These are phyloP conservation scores for Penicillium concentricum DNA, from an alignment of 2,329 filamentous ascomycete species.

Conservation along the genomic window DNA sequence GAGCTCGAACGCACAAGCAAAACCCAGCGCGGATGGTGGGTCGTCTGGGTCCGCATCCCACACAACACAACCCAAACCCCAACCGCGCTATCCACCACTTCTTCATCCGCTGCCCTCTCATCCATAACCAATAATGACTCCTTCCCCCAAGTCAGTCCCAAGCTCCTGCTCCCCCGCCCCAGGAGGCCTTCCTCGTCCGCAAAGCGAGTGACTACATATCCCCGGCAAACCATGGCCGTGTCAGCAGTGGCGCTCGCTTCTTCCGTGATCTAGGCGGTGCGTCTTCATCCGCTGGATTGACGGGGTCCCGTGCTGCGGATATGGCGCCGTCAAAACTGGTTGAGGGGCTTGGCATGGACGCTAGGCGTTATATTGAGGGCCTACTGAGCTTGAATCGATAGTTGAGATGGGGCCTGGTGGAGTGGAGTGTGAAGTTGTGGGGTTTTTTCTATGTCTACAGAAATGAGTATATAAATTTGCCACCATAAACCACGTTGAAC, in stretches of 20 bases:
- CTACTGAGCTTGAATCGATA: constrained; percentile 44
- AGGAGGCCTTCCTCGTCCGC: constrained; percentile 49
- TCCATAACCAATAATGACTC: constrained; percentile 4
- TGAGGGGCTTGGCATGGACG: constrained; percentile 49
- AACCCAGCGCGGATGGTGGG: constrained; percentile 65
- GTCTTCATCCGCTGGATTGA: constrained; percentile 25
- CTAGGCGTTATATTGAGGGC: constrained; percentile 48
- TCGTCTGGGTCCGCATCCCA: constrained; percentile 61
- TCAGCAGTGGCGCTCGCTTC: constrained; percentile 35
- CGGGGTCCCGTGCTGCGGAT: constrained; percentile 24
- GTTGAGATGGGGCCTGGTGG: constrained; percentile 18
- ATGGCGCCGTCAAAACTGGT: constrained; percentile 38
- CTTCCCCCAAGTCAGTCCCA: background rate
- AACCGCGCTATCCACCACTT: constrained; percentile 10
- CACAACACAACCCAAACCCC: constrained; percentile 4
- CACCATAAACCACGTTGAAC: background rate
- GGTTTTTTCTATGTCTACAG: background rate
- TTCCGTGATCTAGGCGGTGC: constrained; percentile 43
- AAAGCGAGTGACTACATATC: constrained; percentile 44
- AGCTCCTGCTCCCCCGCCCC: constrained; percentile 6
- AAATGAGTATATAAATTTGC: background rate
- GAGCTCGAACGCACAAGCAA: constrained; percentile 63
- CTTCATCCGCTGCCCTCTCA: constrained; percentile 18
- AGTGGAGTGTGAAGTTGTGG: background rate
- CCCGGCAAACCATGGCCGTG: constrained; percentile 32